Conservation (phyloP, 768 basidiomycete species). For the Lentinula boryana region DNA sequence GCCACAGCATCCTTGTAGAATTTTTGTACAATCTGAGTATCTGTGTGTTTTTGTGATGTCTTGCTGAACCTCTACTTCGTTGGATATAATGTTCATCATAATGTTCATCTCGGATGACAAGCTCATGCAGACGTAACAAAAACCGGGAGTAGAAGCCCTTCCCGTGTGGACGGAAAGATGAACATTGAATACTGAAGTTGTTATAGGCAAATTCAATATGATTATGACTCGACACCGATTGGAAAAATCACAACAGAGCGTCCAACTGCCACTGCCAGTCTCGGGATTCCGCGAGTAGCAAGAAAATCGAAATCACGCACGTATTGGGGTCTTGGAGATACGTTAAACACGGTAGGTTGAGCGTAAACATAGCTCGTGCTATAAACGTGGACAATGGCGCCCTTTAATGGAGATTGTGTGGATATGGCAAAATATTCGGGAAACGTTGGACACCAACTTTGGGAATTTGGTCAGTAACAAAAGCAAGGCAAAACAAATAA, state of each 20-base stretch:
- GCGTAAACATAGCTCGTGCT: conserved; percentile 60
- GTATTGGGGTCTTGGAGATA: conserved; percentile 58
- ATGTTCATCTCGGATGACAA: no score
- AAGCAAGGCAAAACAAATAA: background rate
- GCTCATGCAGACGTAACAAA: no score
- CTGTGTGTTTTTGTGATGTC: background rate
- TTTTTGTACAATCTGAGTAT: background rate
- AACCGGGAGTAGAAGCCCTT: no score
- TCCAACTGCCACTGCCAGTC: conserved; percentile 65
- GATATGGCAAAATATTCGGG: conserved; percentile 78
- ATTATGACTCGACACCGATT: conserved; percentile 50
- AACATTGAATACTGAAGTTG: background rate
- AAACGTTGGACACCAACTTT: conserved; percentile 73
- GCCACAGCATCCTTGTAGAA: background rate
- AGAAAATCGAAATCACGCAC: conserved; percentile 78
- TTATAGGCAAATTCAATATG: background rate
- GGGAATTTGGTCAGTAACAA: conserved; percentile 6
- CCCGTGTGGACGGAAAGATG: no score
- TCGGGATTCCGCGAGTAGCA: conserved; percentile 49
- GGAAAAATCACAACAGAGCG: conserved; percentile 52
- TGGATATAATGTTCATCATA: no score
- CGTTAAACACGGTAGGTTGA: conserved; percentile 51
- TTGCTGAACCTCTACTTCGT: no score
- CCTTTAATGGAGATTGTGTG: conserved; percentile 48
- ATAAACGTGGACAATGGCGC: conserved; percentile 67